A percentile compares a stretch with the other conserved stretches of the same genome.
Evolutionary conservation across 768 basidiomycete species (phyloP).

Genomic region (Macrolepiota albuminosa): DNA sequence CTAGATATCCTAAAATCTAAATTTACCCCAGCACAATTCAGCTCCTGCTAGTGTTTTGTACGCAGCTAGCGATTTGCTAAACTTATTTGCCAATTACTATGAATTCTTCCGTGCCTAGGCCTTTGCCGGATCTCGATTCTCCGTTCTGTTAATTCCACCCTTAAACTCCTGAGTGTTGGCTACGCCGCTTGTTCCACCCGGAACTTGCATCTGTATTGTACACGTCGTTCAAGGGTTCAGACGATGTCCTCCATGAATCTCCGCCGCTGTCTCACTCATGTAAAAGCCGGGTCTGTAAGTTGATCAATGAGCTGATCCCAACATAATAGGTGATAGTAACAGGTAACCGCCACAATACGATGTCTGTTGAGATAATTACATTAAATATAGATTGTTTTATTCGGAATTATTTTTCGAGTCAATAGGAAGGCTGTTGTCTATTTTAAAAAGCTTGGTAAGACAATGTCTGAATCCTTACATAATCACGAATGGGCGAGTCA

Average conservation of each 20-base stretch:
- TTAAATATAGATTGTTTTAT: background rate
- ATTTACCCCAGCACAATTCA: too few species aligned
- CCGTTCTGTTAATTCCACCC: background rate
- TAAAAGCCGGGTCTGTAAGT: background rate
- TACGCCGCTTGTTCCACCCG: background rate
- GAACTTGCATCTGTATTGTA: background rate
- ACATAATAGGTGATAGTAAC: background rate
- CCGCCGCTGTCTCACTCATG: background rate
- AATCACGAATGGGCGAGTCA: background rate
- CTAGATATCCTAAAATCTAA: background rate
- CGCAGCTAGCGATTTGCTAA: too few species aligned
- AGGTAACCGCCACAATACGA: background rate
- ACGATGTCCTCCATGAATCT: background rate
- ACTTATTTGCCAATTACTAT: too few species aligned
- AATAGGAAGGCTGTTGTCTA: background rate
- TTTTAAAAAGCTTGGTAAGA: background rate
- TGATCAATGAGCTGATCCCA: background rate
- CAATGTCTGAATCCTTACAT: background rate
- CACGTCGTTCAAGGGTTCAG: background rate
- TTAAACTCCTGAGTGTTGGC: too few species aligned
- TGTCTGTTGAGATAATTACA: background rate
- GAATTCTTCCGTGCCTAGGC: too few species aligned
- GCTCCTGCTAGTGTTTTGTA: background rate
- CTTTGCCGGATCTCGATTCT: too few species aligned
- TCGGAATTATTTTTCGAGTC: background rate